Evolutionary conservation across 78 protist genomes (phyloP).

Genomic region (Guillardia theta): DNA sequence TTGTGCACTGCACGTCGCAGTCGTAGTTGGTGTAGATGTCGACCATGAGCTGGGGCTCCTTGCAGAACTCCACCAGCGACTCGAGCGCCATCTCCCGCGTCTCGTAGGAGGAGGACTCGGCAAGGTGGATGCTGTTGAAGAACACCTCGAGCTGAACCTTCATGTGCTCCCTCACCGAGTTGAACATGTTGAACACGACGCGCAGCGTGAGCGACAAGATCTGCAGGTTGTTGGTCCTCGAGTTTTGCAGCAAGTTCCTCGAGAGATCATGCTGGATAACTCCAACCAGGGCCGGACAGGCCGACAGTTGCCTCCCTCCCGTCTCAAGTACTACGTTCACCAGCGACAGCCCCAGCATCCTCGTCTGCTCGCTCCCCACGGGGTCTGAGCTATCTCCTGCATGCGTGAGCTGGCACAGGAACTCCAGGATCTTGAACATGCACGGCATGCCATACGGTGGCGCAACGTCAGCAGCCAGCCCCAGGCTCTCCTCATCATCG

Average conservation of each 20-base stretch:
- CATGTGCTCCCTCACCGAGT: slow-evolving; percentile 3
- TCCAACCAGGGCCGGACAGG: not conserved
- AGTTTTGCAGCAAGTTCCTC: slow-evolving; percentile 38
- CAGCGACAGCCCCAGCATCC: slow-evolving; percentile 41
- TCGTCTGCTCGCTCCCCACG: not conserved
- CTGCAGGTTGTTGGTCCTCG: slow-evolving; percentile 15
- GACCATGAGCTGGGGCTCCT: slow-evolving; percentile 53
- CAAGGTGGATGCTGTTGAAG: slow-evolving; percentile 31
- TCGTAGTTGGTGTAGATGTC: slow-evolving; percentile 76
- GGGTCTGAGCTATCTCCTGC: not conserved
- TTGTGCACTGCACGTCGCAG: slow-evolving; percentile 70
- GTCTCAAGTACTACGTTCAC: slow-evolving; percentile 35
- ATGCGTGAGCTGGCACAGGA: slow-evolving; percentile 14
- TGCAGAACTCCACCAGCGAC: slow-evolving; percentile 68
- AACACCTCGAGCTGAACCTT: slow-evolving; percentile 58
- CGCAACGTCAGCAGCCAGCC: not conserved
- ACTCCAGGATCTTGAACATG: slow-evolving; percentile 25
- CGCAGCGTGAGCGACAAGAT: slow-evolving; percentile 59
- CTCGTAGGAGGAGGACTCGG: slow-evolving; percentile 7
- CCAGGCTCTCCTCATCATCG: not conserved
- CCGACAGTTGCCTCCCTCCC: not conserved
- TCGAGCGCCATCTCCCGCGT: slow-evolving; percentile 74
- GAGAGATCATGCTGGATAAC: slow-evolving; percentile 44
- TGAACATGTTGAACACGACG: slow-evolving; percentile 42
- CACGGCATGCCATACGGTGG: slow-evolving; percentile 24